phyloP scores from a whole-genome alignment of 2,329 filamentous ascomycete species.

The Ilyonectria sp. region DNA sequence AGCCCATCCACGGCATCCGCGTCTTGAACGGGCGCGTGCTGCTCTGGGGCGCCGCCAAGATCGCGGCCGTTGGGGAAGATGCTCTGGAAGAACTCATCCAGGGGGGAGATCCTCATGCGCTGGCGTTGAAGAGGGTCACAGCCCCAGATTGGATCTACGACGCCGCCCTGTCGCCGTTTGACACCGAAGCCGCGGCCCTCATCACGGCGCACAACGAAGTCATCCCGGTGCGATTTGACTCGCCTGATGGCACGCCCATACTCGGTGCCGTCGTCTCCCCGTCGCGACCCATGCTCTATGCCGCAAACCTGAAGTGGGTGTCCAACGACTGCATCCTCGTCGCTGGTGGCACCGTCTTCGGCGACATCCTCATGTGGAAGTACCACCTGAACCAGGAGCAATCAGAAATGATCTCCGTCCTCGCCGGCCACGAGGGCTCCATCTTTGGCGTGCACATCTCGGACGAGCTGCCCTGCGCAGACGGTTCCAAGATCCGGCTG shows the following conservation, averaged over 20 bases:
- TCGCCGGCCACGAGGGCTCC: constrained; percentile 87
- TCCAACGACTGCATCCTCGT: constrained; percentile 75
- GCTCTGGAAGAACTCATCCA: constrained; percentile 42
- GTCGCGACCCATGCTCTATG: constrained; percentile 89
- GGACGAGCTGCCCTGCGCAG: constrained; percentile 54
- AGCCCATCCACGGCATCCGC: constrained; percentile 82
- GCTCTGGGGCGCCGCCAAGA: constrained; percentile 78
- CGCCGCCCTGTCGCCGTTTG: constrained; percentile 67
- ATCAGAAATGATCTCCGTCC: constrained; percentile 65
- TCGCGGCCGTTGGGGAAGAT: constrained; percentile 59
- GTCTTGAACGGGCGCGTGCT: constrained; percentile 63
- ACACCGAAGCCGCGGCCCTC: constrained; percentile 66
- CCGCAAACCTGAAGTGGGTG: constrained; percentile 80
- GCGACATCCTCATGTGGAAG: constrained; percentile 93
- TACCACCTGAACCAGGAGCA: constrained; percentile 60
- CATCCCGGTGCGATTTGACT: constrained; percentile 62
- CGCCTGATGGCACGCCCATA: constrained; percentile 50
- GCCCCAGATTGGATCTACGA: constrained; percentile 86
- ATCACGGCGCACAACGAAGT: constrained; percentile 93
- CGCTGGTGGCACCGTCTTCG: constrained; percentile 93
- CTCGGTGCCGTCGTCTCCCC: constrained; percentile 71
- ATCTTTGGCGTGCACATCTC: constrained; percentile 93
- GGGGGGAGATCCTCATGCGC: constrained; percentile 24
- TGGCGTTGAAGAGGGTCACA: constrained; percentile 55
- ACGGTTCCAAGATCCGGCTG: constrained; percentile 67